These are phyloP conservation scores for Pittosporum tobira DNA, from an alignment of 129 eudicot species.

Conservation along the genomic window DNA sequence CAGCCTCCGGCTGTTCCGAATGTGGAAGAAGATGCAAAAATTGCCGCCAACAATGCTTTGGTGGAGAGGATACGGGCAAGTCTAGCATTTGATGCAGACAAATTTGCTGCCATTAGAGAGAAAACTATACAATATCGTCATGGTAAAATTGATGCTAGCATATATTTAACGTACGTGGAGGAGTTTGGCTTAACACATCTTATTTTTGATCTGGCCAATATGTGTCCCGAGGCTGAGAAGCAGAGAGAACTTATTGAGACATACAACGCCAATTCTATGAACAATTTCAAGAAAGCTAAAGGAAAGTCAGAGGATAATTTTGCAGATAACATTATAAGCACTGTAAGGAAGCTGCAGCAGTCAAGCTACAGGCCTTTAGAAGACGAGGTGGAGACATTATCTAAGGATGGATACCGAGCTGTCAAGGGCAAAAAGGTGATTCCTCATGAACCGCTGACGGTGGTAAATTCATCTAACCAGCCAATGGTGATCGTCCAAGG, in stretches of 20 bases:
- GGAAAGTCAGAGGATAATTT: slow-evolving; percentile 43
- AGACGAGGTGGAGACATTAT: slow-evolving; percentile 55
- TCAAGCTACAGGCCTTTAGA: slow-evolving; percentile 34
- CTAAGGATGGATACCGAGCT: slow-evolving; percentile 71
- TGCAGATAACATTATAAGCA: slow-evolving; percentile 42
- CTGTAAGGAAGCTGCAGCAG: slow-evolving; percentile 64
- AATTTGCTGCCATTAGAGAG: slow-evolving; percentile 54
- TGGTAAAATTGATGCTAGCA: slow-evolving; percentile 58
- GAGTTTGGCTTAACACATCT: slow-evolving; percentile 92
- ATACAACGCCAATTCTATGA: slow-evolving; percentile 39
- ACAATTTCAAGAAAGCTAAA: slow-evolving; percentile 31
- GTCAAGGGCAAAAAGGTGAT: slow-evolving; percentile 42
- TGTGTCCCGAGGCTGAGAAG: slow-evolving; percentile 67
- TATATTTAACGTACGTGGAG: slow-evolving; percentile 60
- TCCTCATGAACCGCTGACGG: slow-evolving; percentile 22
- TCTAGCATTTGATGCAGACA: slow-evolving; percentile 55
- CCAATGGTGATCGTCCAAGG: slow-evolving; percentile 25
- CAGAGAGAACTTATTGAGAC: slow-evolving; percentile 66
- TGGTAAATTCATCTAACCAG: slow-evolving; percentile 16
- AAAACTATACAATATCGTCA: slow-evolving; percentile 67
- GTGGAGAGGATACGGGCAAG: slow-evolving; percentile 66
- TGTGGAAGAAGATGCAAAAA: slow-evolving; percentile 51
- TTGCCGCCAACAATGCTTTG: slow-evolving; percentile 85
- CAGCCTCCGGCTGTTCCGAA: slow-evolving; percentile 18
- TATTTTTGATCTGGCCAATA: slow-evolving; percentile 74